Conservation (phyloP, 805 yeast species). For the Tetrapisispora iriomotensis region DNA sequence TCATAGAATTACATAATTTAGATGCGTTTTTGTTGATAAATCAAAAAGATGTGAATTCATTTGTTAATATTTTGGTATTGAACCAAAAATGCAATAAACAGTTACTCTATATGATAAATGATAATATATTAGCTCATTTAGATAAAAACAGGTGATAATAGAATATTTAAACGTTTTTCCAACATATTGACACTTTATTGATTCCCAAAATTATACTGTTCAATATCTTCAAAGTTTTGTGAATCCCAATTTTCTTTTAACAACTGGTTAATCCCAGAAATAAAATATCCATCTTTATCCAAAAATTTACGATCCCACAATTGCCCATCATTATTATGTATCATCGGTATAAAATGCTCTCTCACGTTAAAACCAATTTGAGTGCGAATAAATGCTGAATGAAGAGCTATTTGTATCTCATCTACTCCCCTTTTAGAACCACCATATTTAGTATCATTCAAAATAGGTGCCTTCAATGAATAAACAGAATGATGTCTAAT, state of each 20-base stretch:
- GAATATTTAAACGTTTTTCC: neutral
- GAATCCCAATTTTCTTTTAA: slow-evolving; percentile 3
- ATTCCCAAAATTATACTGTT: too few relatives aligned
- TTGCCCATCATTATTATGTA: neutral
- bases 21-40: slow-evolving; percentile 14
- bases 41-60: slow-evolving; percentile 15
- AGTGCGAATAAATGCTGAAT: slow-evolving; percentile 29
- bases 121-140: slow-evolving; percentile 30
- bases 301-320: slow-evolving; percentile 7
- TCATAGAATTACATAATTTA: slow-evolving; percentile 12
- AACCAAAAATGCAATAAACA: slow-evolving; percentile 36
- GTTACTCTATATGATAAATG: slow-evolving; percentile 34
- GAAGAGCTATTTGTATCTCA: slow-evolving; percentile 29
- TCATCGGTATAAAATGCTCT: slow-evolving; percentile 23
- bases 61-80: slow-evolving; percentile 28
- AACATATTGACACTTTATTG: too few relatives aligned
- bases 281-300: slow-evolving; percentile 4
- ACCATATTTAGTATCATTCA: slow-evolving; percentile 25
- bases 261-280: neutral
- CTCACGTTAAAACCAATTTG: slow-evolving; percentile 25
- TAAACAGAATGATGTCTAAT: slow-evolving; percentile 28
- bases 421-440: slow-evolving; percentile 6
- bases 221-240: too few relatives aligned
- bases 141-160: neutral
- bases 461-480: slow-evolving; percentile 20